Conservation (phyloP, 148 eudicot species). For the Cornus controversa region DNA sequence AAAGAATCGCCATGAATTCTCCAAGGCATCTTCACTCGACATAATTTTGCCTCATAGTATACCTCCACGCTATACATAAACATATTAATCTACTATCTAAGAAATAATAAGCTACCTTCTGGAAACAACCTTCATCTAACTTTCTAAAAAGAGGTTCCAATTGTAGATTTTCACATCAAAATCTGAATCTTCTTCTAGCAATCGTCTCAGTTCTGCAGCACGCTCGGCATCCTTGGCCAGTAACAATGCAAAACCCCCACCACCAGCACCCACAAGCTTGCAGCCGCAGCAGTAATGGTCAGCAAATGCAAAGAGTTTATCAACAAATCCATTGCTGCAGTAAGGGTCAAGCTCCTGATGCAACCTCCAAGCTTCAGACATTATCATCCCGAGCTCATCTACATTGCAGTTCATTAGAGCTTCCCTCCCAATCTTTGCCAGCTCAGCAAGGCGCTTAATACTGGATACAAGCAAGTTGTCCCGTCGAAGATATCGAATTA, state of each 20-base stretch:
- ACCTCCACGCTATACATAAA: background rate
- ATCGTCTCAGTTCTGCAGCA: constrained; percentile 51
- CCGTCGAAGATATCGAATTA: constrained; percentile 74
- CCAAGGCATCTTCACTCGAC: background rate
- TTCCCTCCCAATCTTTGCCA: constrained; percentile 90
- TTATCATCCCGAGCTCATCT: constrained; percentile 69
- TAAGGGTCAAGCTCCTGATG: constrained; percentile 97
- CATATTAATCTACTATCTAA: background rate
- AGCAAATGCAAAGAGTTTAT: constrained; percentile 65
- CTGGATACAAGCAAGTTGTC: constrained; percentile 89
- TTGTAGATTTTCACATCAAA: constrained; percentile 69
- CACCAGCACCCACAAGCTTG: constrained; percentile 99
- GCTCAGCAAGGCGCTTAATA: constrained; percentile 88
- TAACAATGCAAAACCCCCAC: constrained; percentile 92
- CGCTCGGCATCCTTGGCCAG: constrained; percentile 67
- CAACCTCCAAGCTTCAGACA: constrained; percentile 94
- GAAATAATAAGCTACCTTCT: background rate
- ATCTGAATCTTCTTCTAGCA: constrained; percentile 41
- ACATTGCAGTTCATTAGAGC: constrained; percentile 83
- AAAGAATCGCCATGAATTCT: background rate
- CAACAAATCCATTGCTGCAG: constrained; percentile 87
- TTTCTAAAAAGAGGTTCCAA: constrained; percentile 56
- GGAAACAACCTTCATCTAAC: background rate
- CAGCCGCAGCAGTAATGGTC: constrained; percentile 76
- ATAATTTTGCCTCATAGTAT: background rate